These are phyloP conservation scores for Fusarium xyrophilum DNA, from an alignment of 2,329 filamentous ascomycete genomes.

Conservation along the genomic window DNA sequence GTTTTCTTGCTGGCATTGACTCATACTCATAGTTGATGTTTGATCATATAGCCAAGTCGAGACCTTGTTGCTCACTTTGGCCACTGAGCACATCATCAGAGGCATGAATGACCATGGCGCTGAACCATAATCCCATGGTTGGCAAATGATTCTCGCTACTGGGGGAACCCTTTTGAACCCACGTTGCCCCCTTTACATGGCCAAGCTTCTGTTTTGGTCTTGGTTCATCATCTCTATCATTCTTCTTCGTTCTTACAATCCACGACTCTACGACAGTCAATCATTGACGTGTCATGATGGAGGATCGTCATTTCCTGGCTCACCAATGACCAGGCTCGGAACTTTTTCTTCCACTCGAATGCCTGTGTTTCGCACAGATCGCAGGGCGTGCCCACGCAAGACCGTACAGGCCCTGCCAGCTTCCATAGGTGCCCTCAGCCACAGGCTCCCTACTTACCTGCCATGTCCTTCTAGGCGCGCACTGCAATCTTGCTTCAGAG, in stretches of 20 bases:
- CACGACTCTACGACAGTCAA: neutral
- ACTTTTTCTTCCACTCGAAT: neutral
- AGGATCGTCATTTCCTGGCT: neutral
- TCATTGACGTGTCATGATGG: neutral
- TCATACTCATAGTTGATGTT: neutral
- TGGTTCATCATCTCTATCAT: neutral
- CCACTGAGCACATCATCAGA: conserved; percentile 36
- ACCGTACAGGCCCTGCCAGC: neutral
- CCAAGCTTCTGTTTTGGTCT: conserved; percentile 6
- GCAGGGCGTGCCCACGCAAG: neutral
- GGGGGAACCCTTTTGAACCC: conserved; percentile 1
- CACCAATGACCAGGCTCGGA: neutral
- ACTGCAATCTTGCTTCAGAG: conserved; percentile 1
- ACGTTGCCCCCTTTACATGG: neutral
- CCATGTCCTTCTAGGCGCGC: neutral
- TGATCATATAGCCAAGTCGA: conserved; percentile 14
- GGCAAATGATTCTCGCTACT: conserved; percentile 11
- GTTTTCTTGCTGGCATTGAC: neutral
- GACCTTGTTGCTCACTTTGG: conserved; percentile 28
- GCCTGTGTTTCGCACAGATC: neutral
- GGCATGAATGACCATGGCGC: conserved; percentile 13
- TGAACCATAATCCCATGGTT: conserved; percentile 21
- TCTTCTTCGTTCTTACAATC: neutral
- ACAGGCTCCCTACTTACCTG: neutral
- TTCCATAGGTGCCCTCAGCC: conserved; percentile 3